Evolutionary conservation across 495 filamentous ascomycete species (phyloP).

Genomic region (Penicillium tannophilum): DNA sequence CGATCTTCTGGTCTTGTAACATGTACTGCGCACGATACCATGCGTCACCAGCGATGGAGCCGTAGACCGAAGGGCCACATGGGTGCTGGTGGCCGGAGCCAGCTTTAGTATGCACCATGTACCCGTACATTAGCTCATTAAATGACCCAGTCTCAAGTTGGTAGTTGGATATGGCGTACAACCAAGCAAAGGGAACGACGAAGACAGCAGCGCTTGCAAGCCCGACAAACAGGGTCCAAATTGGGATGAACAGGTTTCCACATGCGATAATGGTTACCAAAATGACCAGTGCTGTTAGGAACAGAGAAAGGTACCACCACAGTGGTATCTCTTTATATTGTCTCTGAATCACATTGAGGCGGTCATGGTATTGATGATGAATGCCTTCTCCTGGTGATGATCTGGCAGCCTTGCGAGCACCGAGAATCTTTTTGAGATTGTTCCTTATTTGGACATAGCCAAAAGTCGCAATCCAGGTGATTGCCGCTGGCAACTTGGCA

Average conservation of each 20-base stretch:
- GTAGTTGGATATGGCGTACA: slow-evolving; percentile 59
- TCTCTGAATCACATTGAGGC: slow-evolving; percentile 56
- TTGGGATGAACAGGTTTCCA: slow-evolving; percentile 56
- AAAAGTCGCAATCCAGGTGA: slow-evolving; percentile 59
- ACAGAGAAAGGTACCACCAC: slow-evolving; percentile 56
- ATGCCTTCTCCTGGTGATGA: slow-evolving; percentile 35
- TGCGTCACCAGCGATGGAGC: slow-evolving; percentile 51
- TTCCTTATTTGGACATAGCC: slow-evolving; percentile 48
- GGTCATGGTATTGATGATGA: slow-evolving; percentile 55
- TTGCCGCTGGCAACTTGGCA: slow-evolving; percentile 54
- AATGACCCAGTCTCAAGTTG: slow-evolving; percentile 55
- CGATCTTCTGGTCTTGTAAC: slow-evolving; percentile 52
- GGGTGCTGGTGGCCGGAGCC: slow-evolving; percentile 48
- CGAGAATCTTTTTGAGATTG: slow-evolving; percentile 42
- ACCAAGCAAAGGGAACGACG: slow-evolving; percentile 56
- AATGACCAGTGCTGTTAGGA: slow-evolving; percentile 47
- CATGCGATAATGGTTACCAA: slow-evolving; percentile 48
- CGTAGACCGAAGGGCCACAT: slow-evolving; percentile 54
- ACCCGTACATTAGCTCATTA: slow-evolving; percentile 59
- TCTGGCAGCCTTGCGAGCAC: slow-evolving; percentile 24
- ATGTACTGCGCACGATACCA: slow-evolving; percentile 57
- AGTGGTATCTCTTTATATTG: slow-evolving; percentile 56
- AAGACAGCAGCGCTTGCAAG: slow-evolving; percentile 51
- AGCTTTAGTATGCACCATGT: slow-evolving; percentile 53
- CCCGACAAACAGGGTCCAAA: slow-evolving; percentile 58